Conservation (phyloP, 1,284 basidiomycete genomes). For the Hortiboletus rubellus region DNA sequence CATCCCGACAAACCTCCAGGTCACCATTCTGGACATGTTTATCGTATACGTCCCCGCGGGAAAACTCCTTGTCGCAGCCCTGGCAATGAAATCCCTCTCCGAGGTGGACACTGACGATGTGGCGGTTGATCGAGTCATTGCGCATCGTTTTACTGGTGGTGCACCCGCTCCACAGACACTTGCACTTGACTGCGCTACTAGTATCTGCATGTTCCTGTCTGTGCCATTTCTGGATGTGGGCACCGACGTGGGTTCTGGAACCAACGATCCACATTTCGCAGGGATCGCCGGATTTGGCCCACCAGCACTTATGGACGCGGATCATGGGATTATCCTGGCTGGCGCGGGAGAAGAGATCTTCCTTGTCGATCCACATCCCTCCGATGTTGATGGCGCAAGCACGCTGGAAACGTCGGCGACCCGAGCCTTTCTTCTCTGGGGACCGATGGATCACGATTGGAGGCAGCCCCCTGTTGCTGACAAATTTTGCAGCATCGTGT, state of each 20-base stretch:
- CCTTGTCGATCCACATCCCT: constrained; percentile 7
- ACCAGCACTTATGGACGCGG: constrained; percentile 7
- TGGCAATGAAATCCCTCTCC: constrained; percentile 7
- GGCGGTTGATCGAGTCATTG: constrained; percentile 9
- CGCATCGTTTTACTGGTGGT: not conserved
- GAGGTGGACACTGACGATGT: constrained; percentile 13
- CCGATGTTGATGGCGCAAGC: not conserved
- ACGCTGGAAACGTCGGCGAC: not conserved
- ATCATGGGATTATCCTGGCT: not conserved
- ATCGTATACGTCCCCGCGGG: constrained; percentile 10
- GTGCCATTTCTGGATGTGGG: constrained; percentile 8
- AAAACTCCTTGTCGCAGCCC: constrained; percentile 1
- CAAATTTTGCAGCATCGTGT: too few relatives aligned
- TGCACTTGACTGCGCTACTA: not conserved
- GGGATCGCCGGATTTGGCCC: not conserved
- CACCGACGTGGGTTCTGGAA: constrained; percentile 1
- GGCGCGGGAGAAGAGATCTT: not conserved
- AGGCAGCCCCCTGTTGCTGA: not conserved
- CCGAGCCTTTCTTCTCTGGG: not conserved
- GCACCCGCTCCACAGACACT: constrained; percentile 7
- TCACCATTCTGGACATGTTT: not conserved
- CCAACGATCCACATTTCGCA: constrained; percentile 13
- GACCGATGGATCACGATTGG: not conserved
- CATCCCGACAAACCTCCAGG: not conserved
- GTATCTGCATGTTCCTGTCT: not conserved